Base-by-base conservation (phyloP, 1,284 basidiomycete species). In the Hypsizygus ulmarius region DNA sequence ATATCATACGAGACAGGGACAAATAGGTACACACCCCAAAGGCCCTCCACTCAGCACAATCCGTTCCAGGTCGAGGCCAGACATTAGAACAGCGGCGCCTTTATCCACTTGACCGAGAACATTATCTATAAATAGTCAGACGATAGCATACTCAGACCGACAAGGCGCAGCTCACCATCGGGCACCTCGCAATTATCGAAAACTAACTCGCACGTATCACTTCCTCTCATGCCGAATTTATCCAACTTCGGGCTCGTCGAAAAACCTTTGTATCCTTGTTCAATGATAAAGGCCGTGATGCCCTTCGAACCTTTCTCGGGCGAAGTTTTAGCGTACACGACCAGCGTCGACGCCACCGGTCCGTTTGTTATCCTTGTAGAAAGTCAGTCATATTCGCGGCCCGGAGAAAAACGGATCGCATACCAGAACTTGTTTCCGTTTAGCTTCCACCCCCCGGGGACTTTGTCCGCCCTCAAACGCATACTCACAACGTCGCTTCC, bases 211-310 rank as follows among this genome's bases (percentile, higher is more conserved):
- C 92, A 94, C 0, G 94, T 97, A 62, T 97, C 93, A 49, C 88
- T 92, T 34, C 95, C 95, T 53, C 95, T 76, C 94, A 97, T 97
- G 1, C 94, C 94, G 60, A 97, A 84, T 67, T 97, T 97, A 71
- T 97, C 94, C 15, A 97, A 74, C 59, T 94, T 93, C 55, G 88
- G 90, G 56, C 89, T 85, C 1, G 90, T 90, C 11, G 90, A 90
- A 69, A 97, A 97, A 4, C 95, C 95, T 29, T 78, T 67, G 65
- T 83, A 90, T 1, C 70, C 82, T 34, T 80, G 84, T 69, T 97
- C 93, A 50, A 97, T 75, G 55, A 97, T 84, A 69, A 97, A 97
- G 0, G 94, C 84, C 0, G 94, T 97, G 56, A 97, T 93, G 12
- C 93, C 93, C 65, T 91, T 95, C 18, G 88, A 87, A 8, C 82